Evolutionary conservation across 2,329 filamentous ascomycete genomes (phyloP), one percentile per base, ranked within the genome.

Genomic region (Fusarium solani-melongenae): DNA sequence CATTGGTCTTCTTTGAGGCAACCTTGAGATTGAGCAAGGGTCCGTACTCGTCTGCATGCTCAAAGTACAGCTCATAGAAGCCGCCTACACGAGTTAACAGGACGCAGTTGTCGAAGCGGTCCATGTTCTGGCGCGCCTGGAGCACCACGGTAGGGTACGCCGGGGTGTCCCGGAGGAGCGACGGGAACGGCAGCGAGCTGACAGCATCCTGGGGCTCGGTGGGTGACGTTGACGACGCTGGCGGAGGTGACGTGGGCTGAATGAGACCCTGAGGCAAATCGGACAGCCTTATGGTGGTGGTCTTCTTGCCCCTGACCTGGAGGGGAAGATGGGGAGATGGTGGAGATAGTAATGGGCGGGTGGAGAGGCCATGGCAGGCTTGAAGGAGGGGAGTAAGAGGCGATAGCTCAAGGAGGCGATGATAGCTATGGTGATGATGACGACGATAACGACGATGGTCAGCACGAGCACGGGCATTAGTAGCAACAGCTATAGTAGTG

Each of bases 21-120:
- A 97, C 91, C 82, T 98, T 98, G 79, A 99, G 84, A 77, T 95
- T 96, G 72, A 99, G 87, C 51, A 97, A 86, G 1, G 95, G 93
- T 2, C 93, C 96, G 81, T 93, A 93, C 79, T 98, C 92, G 67
- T 97, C 93, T 12, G 97, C 96, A 81, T 99, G 95, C 77, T 97
- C 93, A 82, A 98, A 97, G 84, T 99, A 99, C 67, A 99, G 86
- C 89, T 99, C 96, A 83, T 98, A 99, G 83, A 99, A 99, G 69
- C 95, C 92, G 64, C 96, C 96, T 31, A 99, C 95, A 65, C 96
- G 91, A 5, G 96, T 99, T 68, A 99, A 85, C 9, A 99, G 83
- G 41, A 99, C 93, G 83, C 96, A 98, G 77, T 97, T 94, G 78
- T 92, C 90, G 83, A 97, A 98, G 78, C 93, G 95, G 75, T 91